Base-by-base conservation (phyloP, 164 flowering plant species). In the Hamamelis virginiana region DNA sequence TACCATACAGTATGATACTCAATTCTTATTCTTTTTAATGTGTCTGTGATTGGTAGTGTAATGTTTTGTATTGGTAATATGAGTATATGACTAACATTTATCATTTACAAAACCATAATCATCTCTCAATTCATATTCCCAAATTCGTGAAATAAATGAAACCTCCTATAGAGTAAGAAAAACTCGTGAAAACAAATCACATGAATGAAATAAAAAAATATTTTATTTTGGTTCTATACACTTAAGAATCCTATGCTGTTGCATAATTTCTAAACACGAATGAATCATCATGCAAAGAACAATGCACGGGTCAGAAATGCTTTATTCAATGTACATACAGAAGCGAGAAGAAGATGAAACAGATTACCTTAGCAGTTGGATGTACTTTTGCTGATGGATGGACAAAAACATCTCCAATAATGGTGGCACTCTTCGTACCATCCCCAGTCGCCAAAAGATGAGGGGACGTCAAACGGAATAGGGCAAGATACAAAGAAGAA, bases 341-440 rank as follows among this genome's bases (percentile, higher is more conserved):
- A 57, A 1, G 10, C 16, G 11, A 57, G 60, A 50, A 60, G 14
- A n/a, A 45, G 69, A 63, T 47, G 38, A 62, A 50, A 53, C 41
- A 5, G 4, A 21, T 14, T 72, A 91, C 99, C 98, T 96, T 96
- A 5, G 99, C 97, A 59, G 89, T 87, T 71, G 95, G 91, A 77
- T 96, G 98, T 15, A 96, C 89, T 87, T 96, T 96, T 70, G 99
- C 99, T 5, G 98, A 93, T 67, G 99, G 99, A 78, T 96, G 99
- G 66, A 94, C 71, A 72, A 73, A 96, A 64, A 91, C 98, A 82
- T 91, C 92, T 58, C 97, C 98, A 22, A 70, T 65, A 26, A 93
- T 84, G 8, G 89, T 82, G 21, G 98, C 92, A 75, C 77, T 81
- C 67, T 78, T 91, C 55, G 80, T 76, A 48, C 98, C 96, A 80